Base-by-base conservation (phyloP, 805 yeast species). In the Isabelozyma heimii region DNA sequence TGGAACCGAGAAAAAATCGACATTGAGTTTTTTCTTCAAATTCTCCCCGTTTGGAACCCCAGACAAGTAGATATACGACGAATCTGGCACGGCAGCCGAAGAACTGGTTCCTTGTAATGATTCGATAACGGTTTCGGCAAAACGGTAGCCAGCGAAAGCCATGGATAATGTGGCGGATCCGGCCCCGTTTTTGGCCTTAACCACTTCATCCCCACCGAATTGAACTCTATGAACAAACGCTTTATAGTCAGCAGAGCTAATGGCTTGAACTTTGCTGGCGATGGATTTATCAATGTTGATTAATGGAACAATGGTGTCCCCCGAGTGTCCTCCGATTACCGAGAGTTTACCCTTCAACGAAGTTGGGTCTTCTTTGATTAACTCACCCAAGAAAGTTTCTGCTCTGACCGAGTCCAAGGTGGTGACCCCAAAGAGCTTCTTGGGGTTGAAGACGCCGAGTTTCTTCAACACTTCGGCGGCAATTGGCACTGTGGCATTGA, bases 121-220 rank as follows among this genome's bases (percentile, higher is more conserved):
- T 53, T 61, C 61, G 58, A 73, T 63, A 50, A 73, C 69, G 58
- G 75, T 63, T 54, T 81, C 84, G 28, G 91, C 87, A 66, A 90
- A 87, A 58, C 85, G 80, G 76, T 81, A 89, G 35, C 96, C 97
- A 35, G 97, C 97, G 60, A 84, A 87, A 8, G 97, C 97, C 97
- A 91, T 92, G 28, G 96, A 88, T 57, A 91, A 78, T 37, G 98
- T 91, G 49, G 97, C 97, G 44, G 97, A 89, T 39, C 97, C 97
- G 46, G 85, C 85, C 55, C 97, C 97, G 60, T 89, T 86, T 76
- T 91, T 91, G 48, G 97, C 97, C 74, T 87, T 78, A 55, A 91
- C 98, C 43, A 91, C 96, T 72, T 92, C 97, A 67, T 91, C 98
- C 65, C 98, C 98, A 53, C 96, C 96, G 52, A 67, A 74, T 57